phyloP scores from a whole-genome alignment of 306 rosid genomes.

The Prunus mira region DNA sequence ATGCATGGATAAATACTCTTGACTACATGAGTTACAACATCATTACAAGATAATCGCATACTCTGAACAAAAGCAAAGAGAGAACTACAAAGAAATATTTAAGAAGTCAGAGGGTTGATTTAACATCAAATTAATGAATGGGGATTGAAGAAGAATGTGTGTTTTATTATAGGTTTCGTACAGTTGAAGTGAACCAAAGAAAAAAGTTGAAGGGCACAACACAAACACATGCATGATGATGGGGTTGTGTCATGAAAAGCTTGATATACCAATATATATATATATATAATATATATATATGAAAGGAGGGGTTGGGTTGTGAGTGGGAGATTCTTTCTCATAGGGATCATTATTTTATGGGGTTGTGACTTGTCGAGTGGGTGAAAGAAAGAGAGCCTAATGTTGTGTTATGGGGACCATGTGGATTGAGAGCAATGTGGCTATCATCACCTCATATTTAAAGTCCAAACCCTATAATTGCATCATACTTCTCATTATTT shows the following conservation, averaged over 20 bases:
- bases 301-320: no score
- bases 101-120: background rate
- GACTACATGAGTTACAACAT: no score
- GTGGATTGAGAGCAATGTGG: slow-evolving; percentile 32
- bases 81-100: no score
- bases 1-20: no score
- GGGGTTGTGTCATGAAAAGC: slow-evolving; percentile 12
- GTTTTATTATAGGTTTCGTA: background rate
- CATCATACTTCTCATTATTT: slow-evolving; percentile 30
- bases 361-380: slow-evolving; percentile 20
- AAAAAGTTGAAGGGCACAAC: background rate
- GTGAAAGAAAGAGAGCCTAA: slow-evolving; percentile 16
- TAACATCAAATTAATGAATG: background rate
- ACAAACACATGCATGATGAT: slow-evolving; percentile 7
- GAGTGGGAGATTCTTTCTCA: background rate
- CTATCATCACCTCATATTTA: slow-evolving; percentile 22
- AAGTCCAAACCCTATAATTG: slow-evolving; percentile 29
- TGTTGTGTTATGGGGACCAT: slow-evolving; percentile 38
- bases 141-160: background rate
- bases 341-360: slow-evolving; percentile 25
- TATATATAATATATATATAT: no score
- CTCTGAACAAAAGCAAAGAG: no score
- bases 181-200: background rate
- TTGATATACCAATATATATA: background rate
- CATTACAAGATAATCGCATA: no score